Conservation (phyloP, 2,329 filamentous ascomycete genomes). For the Colletotrichum nymphaeae region DNA sequence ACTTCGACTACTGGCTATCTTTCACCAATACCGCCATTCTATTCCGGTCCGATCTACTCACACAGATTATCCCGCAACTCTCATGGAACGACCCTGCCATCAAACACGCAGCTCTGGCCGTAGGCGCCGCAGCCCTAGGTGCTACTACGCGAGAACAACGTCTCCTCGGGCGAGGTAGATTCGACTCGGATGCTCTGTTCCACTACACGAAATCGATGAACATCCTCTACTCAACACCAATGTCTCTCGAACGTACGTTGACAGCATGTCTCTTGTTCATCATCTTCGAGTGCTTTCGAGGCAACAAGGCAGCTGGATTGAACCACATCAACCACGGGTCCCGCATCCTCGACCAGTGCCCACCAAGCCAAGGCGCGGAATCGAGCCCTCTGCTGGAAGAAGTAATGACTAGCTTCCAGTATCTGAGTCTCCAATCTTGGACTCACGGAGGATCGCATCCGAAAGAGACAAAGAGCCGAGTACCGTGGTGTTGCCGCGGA, state of each 20-base stretch:
- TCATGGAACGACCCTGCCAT: slow-evolving; percentile 39
- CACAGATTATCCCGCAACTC: slow-evolving; percentile 33
- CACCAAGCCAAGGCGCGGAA: neutral
- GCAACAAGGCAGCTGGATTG: slow-evolving; percentile 51
- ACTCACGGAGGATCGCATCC: neutral
- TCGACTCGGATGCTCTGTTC: slow-evolving; percentile 49
- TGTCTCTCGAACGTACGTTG: slow-evolving; percentile 45
- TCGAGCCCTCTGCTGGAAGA: neutral
- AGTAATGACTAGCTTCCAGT: slow-evolving; percentile 5
- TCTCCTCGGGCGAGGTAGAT: slow-evolving; percentile 1
- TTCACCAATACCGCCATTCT: neutral
- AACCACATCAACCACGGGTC: slow-evolving; percentile 52
- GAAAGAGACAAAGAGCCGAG: neutral
- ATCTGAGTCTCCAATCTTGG: slow-evolving; percentile 9
- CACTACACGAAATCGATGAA: slow-evolving; percentile 54
- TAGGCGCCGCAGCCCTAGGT: slow-evolving; percentile 44
- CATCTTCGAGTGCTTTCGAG: slow-evolving; percentile 52
- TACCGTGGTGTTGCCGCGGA: slow-evolving; percentile 28
- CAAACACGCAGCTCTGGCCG: slow-evolving; percentile 52
- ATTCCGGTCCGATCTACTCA: slow-evolving; percentile 5
- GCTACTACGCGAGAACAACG: slow-evolving; percentile 13
- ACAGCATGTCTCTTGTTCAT: slow-evolving; percentile 53
- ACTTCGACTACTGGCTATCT: slow-evolving; percentile 19
- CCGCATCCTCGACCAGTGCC: slow-evolving; percentile 5
- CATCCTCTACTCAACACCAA: slow-evolving; percentile 45